A percentile compares a stretch with the other conserved stretches of the same genome.
Evolutionary conservation across 2,329 filamentous ascomycete species (phyloP).

Genomic region (Catunica adiposa): DNA sequence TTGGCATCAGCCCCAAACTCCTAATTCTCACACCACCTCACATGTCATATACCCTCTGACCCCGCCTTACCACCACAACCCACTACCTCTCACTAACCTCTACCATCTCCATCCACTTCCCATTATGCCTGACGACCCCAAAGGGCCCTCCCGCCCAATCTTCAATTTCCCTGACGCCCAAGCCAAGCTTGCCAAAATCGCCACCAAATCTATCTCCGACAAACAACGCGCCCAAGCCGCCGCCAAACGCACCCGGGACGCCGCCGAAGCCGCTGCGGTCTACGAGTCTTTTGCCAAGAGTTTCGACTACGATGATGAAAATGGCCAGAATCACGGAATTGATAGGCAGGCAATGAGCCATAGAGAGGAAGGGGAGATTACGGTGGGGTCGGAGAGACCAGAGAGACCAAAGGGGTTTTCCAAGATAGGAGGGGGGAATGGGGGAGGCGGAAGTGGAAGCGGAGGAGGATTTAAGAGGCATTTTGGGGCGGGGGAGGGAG

Average conservation of each 20-base stretch:
- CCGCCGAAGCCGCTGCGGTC: conserved; percentile 72
- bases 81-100: neutral
- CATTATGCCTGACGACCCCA: neutral
- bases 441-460: conserved; percentile 14
- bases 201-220: conserved; percentile 78
- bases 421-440: conserved; percentile 12
- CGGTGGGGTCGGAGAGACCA: too few relatives aligned
- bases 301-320: conserved; percentile 46
- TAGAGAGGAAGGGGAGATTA: neutral
- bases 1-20: too few relatives aligned
- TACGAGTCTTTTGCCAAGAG: conserved; percentile 78
- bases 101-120: neutral
- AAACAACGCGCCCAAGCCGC: conserved; percentile 77
- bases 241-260: conserved; percentile 69
- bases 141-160: neutral
- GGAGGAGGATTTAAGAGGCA: conserved; percentile 42
- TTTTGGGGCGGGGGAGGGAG: conserved; percentile 34
- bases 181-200: conserved; percentile 60
- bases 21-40: too few relatives aligned
- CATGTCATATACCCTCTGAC: too few relatives aligned
- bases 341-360: neutral
- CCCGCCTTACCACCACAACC: too few relatives aligned
- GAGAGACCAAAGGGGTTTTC: conserved; percentile 7
- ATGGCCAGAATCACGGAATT: conserved; percentile 20
- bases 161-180: conserved; percentile 53